These are phyloP conservation scores for Dryas integrifolia DNA, from an alignment of 331 rosid genomes.

Conservation along the genomic window DNA sequence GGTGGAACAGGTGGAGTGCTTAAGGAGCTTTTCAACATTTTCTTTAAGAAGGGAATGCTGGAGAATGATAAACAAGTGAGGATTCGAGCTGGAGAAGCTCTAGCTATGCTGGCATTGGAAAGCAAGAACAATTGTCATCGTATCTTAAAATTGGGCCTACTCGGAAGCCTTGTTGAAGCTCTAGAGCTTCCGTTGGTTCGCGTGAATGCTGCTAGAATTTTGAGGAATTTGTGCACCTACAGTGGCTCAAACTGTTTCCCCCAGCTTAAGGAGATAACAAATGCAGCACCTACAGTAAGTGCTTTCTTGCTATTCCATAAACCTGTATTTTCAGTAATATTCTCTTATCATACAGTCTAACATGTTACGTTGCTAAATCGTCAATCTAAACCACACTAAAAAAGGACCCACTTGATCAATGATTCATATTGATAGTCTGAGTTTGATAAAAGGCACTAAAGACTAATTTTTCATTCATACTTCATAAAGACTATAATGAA, in stretches of 20 bases:
- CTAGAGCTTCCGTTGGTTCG: conserved; percentile 56
- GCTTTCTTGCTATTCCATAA: conserved; percentile 18
- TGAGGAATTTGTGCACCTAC: conserved; percentile 71
- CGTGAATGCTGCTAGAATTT: conserved; percentile 66
- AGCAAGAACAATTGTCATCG: conserved; percentile 69
- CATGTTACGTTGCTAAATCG: neutral
- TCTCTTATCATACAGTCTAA: neutral
- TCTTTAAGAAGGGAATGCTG: conserved; percentile 40
- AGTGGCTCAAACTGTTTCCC: conserved; percentile 53
- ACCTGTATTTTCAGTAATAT: neutral
- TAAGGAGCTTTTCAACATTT: conserved; percentile 64
- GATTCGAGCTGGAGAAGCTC: conserved; percentile 82
- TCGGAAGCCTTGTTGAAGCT: conserved; percentile 52
- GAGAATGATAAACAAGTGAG: conserved; percentile 40
- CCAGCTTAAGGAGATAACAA: conserved; percentile 51
- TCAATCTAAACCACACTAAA: neutral
- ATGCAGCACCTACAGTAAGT: conserved; percentile 80
- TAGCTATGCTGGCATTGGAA: conserved; percentile 79
- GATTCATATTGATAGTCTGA: neutral
- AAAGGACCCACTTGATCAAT: neutral
- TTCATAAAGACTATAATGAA: neutral
- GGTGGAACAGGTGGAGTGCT: conserved; percentile 88
- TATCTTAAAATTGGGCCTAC: conserved; percentile 50
- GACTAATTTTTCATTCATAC: too few relatives aligned
- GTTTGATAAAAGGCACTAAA: neutral